phyloP scores from a whole-genome alignment of 1,284 basidiomycete species.

The Cutaneotrichosporon mucoides region DNA sequence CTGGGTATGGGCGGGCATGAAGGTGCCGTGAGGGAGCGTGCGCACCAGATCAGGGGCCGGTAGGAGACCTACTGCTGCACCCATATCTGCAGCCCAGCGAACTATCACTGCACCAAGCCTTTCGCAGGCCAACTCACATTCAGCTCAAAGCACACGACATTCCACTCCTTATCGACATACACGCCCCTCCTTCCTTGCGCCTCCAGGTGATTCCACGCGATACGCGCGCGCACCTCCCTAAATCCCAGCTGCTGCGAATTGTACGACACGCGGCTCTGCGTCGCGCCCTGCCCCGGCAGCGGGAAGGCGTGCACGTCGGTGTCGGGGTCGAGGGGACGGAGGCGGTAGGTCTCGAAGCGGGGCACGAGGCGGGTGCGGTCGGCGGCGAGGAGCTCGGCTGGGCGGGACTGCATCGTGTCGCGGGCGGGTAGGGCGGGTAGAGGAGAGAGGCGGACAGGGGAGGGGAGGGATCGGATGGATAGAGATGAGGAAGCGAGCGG shows the following conservation, averaged over 20 bases:
- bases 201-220: slow-evolving; percentile 76
- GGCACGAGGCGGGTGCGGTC: slow-evolving; percentile 32
- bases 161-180: slow-evolving; percentile 67
- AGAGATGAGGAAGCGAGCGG: no score
- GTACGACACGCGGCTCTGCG: slow-evolving; percentile 36
- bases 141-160: slow-evolving; percentile 61
- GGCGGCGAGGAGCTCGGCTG: slow-evolving; percentile 28
- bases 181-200: slow-evolving; percentile 53
- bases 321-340: slow-evolving; percentile 35
- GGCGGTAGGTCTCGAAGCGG: slow-evolving; percentile 44
- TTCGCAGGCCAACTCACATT: slow-evolving; percentile 33
- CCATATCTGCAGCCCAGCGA: no score
- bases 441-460: no score
- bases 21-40: no score
- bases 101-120: not conserved
- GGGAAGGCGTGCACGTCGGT: slow-evolving; percentile 22
- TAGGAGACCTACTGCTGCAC: no score
- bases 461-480: no score
- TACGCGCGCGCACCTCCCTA: slow-evolving; percentile 71
- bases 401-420: slow-evolving; percentile 9
- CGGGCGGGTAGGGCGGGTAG: no score
- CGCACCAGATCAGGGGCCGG: no score
- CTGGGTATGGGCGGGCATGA: no score
- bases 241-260: slow-evolving; percentile 34
- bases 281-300: slow-evolving; percentile 37